phyloP scores from a whole-genome alignment of 202 grass and related monocot genomes.

The Cymbopogon flexuosus region DNA sequence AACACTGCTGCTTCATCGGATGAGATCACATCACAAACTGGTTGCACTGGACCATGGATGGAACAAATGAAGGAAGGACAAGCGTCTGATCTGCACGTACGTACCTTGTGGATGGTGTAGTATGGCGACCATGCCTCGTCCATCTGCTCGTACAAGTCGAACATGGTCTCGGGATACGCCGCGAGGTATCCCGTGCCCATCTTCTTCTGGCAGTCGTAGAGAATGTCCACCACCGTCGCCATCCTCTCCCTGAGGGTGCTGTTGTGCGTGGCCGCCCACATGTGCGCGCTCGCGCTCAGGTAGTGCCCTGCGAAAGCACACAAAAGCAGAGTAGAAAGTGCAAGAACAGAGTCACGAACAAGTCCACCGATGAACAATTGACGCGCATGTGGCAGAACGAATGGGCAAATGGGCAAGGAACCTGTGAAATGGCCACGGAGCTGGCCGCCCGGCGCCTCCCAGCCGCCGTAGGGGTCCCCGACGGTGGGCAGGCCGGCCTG shows the following conservation, averaged over 20 bases:
- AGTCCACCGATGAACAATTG: background rate
- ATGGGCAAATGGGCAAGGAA: background rate
- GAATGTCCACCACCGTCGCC: slow-evolving; percentile 49
- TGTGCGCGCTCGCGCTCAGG: slow-evolving; percentile 53
- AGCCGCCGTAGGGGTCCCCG: slow-evolving; percentile 55
- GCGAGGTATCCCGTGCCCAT: slow-evolving; percentile 55
- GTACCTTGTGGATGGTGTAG: slow-evolving; percentile 65
- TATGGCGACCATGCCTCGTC: slow-evolving; percentile 53
- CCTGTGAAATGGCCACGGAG: slow-evolving; percentile 62
- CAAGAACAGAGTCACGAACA: background rate
- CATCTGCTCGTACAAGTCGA: slow-evolving; percentile 52
- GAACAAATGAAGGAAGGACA: background rate
- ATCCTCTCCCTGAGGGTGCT: slow-evolving; percentile 39
- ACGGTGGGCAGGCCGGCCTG: slow-evolving; percentile 43
- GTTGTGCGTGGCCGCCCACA: slow-evolving; percentile 58
- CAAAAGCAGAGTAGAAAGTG: background rate
- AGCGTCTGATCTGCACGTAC: background rate
- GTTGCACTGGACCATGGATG: background rate
- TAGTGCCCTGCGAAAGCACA: slow-evolving; percentile 46
- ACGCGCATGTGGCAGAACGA: background rate
- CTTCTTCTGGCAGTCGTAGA: slow-evolving; percentile 55
- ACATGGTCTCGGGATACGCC: slow-evolving; percentile 41
- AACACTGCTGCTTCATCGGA: background rate
- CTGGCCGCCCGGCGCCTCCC: slow-evolving; percentile 46
- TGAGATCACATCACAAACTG: background rate